Evolutionary conservation across 768 basidiomycete genomes (phyloP).

Genomic region (Lentinula raphanica): DNA sequence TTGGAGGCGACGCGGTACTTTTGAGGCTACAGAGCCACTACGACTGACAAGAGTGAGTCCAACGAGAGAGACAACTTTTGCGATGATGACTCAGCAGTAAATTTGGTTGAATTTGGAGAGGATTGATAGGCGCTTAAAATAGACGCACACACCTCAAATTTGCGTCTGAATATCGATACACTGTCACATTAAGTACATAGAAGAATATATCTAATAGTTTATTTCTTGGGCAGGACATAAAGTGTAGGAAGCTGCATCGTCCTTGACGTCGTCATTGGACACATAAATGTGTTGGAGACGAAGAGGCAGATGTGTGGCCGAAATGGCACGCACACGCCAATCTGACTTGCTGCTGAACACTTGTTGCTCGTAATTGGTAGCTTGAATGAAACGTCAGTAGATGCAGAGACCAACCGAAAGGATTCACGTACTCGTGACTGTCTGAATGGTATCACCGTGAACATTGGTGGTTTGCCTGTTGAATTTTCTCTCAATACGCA

Average conservation of each 20-base stretch:
- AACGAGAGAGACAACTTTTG: no score
- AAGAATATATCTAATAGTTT: no score
- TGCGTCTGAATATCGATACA: no score
- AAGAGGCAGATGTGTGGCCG: conserved; percentile 91
- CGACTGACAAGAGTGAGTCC: no score
- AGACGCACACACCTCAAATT: no score
- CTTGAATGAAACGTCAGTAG: conserved; percentile 27
- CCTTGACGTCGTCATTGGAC: conserved; percentile 98
- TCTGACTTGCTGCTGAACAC: conserved; percentile 99
- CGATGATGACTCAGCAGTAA: no score
- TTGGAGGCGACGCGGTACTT: no score
- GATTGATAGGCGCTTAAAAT: no score
- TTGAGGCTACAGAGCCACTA: no score
- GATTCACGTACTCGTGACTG: conserved; percentile 71
- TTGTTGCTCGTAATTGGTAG: conserved; percentile 96
- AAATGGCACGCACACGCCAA: conserved; percentile 98
- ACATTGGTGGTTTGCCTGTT: conserved; percentile 90
- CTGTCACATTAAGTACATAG: no score
- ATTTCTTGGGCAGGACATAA: conserved; percentile 99
- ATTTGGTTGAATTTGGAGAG: no score
- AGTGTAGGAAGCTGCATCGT: conserved; percentile 91
- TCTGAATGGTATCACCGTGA: conserved; percentile 94
- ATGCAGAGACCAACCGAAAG: neutral
- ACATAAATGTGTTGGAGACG: conserved; percentile 99
- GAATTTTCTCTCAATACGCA: neutral